These are phyloP conservation scores for Priceomyces haplophilus DNA, from an alignment of 805 yeast genomes.

Conservation along the genomic window DNA sequence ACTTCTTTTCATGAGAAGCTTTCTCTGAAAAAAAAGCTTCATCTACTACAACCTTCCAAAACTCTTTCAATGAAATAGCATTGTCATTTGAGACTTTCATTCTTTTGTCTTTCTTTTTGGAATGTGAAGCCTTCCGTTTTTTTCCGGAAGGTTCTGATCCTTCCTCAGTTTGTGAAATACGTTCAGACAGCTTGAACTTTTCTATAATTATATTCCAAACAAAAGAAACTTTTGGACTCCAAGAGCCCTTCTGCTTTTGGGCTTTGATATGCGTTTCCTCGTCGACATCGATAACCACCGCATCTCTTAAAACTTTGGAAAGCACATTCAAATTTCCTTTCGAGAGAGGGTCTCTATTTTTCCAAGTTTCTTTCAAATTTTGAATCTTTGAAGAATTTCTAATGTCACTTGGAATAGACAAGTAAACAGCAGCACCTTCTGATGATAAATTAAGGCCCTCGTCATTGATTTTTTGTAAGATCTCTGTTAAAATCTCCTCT, in stretches of 20 bases:
- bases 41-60: slow-evolving; percentile 79
- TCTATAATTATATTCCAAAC: slow-evolving; percentile 66
- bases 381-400: slow-evolving; percentile 14
- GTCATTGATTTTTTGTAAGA: slow-evolving; percentile 47
- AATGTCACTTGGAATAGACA: slow-evolving; percentile 43
- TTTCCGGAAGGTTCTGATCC: slow-evolving; percentile 20
- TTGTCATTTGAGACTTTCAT: slow-evolving; percentile 10
- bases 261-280: slow-evolving; percentile 24
- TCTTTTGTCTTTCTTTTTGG: slow-evolving; percentile 20
- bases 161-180: slow-evolving; percentile 12
- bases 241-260: slow-evolving; percentile 56
- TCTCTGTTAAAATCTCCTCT: slow-evolving; percentile 20
- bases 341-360: slow-evolving; percentile 67
- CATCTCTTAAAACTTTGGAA: slow-evolving; percentile 63
- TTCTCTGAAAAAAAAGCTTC: slow-evolving; percentile 73
- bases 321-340: slow-evolving; percentile 62
- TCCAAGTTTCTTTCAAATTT: slow-evolving; percentile 51
- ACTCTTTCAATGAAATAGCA: slow-evolving; percentile 45
- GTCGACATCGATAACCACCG: slow-evolving; percentile 37
- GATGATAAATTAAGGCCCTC: slow-evolving; percentile 59
- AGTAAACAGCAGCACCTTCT: slow-evolving; percentile 76
- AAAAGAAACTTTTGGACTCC: slow-evolving; percentile 74
- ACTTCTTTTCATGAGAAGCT: slow-evolving; percentile 83
- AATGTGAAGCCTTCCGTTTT: slow-evolving; percentile 22
- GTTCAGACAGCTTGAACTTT: slow-evolving; percentile 29